A percentile compares a stretch with the other conserved stretches of the same genome.
Evolutionary conservation across 2,329 filamentous ascomycete species (phyloP).

Genomic region (Pseudophaeomoniella oleicola): DNA sequence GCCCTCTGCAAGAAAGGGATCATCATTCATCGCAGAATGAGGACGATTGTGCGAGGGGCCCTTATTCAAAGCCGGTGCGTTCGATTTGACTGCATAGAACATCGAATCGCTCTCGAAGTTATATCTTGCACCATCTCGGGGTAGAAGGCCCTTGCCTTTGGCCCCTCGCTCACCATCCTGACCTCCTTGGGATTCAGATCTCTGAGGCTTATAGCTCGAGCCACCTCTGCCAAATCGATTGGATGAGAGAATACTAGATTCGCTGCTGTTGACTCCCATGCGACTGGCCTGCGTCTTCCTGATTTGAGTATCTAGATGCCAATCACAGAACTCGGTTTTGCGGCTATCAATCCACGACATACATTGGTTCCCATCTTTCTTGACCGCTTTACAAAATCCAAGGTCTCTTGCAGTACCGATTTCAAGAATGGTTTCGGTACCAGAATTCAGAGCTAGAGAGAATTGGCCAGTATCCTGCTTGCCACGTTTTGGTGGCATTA

Average conservation of each 20-base stretch:
- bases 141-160: constrained; percentile 16
- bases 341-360: constrained; percentile 74
- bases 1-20: constrained; percentile 25
- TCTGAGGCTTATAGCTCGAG: constrained; percentile 17
- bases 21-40: constrained; percentile 20
- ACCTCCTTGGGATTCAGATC: constrained; percentile 22
- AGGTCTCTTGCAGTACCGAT: constrained; percentile 74
- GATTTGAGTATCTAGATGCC: constrained; percentile 71
- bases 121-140: constrained; percentile 21
- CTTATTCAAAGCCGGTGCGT: constrained; percentile 5
- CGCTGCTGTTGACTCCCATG: constrained; percentile 64
- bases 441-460: constrained; percentile 69
- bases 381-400: constrained; percentile 72
- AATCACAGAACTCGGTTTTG: constrained; percentile 84
- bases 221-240: constrained; percentile 26
- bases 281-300: constrained; percentile 53
- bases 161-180: constrained; percentile 8
- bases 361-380: constrained; percentile 72
- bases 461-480: constrained; percentile 70
- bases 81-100: constrained; percentile 25
- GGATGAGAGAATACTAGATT: constrained; percentile 15
- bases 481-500: constrained; percentile 72
- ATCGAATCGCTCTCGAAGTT: constrained; percentile 25
- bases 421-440: constrained; percentile 79
- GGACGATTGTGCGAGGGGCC: constrained; percentile 2